phyloP scores from a whole-genome alignment of 2,329 filamentous ascomycete genomes.

The Byssoonygena ceratinophila region DNA sequence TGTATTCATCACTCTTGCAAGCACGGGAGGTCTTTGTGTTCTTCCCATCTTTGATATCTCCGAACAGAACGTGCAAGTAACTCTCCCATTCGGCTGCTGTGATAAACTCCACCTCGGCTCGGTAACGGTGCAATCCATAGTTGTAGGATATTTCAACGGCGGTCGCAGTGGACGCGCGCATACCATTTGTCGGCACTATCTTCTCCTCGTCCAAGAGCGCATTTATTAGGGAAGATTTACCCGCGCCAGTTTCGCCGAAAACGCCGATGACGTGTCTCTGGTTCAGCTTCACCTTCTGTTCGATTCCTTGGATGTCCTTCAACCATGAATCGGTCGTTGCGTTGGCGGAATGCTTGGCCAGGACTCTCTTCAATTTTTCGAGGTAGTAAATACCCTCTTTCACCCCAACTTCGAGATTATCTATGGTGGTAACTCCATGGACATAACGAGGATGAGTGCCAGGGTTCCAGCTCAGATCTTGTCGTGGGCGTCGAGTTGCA shows the following conservation, averaged over 20 bases:
- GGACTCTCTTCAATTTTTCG: slow-evolving; percentile 27
- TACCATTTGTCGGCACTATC: slow-evolving; percentile 47
- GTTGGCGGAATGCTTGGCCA: slow-evolving; percentile 21
- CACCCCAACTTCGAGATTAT: slow-evolving; percentile 17
- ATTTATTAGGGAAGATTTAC: slow-evolving; percentile 55
- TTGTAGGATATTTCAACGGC: slow-evolving; percentile 53
- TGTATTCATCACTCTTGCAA: slow-evolving; percentile 26
- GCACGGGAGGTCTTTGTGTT: slow-evolving; percentile 16
- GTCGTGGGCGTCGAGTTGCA: not conserved
- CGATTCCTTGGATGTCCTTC: slow-evolving; percentile 34
- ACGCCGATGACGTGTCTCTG: slow-evolving; percentile 47
- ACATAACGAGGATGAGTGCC: not conserved
- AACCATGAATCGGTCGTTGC: slow-evolving; percentile 32
- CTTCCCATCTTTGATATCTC: slow-evolving; percentile 38
- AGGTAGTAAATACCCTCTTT: slow-evolving; percentile 27
- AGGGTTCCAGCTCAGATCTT: not conserved
- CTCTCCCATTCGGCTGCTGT: slow-evolving; percentile 41
- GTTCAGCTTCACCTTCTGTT: slow-evolving; percentile 29
- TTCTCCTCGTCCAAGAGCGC: slow-evolving; percentile 52
- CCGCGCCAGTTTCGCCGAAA: slow-evolving; percentile 51
- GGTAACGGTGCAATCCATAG: slow-evolving; percentile 38
- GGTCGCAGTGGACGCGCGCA: slow-evolving; percentile 52
- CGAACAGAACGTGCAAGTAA: slow-evolving; percentile 42
- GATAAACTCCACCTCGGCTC: slow-evolving; percentile 51
- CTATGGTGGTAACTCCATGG: not conserved